A percentile compares a stretch with the other conserved stretches of the same genome.
Evolutionary conservation across 495 filamentous ascomycete species (phyloP).

Genomic region (Aspergillus nanangensis): DNA sequence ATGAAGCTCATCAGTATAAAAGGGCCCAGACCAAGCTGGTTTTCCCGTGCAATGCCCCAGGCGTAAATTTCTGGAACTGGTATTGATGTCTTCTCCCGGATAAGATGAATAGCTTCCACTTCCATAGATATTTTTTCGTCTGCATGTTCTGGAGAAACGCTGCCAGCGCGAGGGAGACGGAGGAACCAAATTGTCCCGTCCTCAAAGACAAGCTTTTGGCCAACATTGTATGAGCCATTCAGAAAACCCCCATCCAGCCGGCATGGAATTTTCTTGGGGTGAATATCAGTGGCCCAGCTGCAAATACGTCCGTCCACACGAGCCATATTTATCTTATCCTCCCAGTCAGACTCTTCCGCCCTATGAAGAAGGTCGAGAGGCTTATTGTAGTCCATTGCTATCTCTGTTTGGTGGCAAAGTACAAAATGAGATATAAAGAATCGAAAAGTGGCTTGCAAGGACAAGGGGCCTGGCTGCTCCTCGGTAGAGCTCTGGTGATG

Average conservation of each 20-base stretch:
- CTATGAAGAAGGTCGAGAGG: not conserved
- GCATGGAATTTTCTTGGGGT: not conserved
- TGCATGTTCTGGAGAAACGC: constrained; percentile 6
- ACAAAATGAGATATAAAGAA: not conserved
- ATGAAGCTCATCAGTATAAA: constrained; percentile 9
- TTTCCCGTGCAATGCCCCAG: constrained; percentile 28
- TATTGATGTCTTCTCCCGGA: constrained; percentile 36
- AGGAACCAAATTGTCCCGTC: not conserved
- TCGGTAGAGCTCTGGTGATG: too few relatives aligned
- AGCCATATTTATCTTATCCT: not conserved
- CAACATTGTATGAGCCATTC: not conserved
- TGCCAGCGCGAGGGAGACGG: not conserved
- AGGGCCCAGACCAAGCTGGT: not conserved
- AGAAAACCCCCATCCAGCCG: not conserved
- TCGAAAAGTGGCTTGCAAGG: not conserved
- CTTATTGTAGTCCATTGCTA: not conserved
- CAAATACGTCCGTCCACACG: not conserved
- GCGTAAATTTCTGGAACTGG: constrained; percentile 32
- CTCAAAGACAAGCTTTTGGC: not conserved
- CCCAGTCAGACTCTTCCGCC: constrained; percentile 1
- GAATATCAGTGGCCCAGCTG: not conserved
- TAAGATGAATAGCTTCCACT: constrained; percentile 27
- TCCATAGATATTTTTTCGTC: constrained; percentile 44
- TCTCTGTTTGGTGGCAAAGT: not conserved
- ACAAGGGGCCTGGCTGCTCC: too few relatives aligned